Percentiles rank a stretch among this genome's conserved stretches.
phyloP scores from a whole-genome alignment of 192 early-diverging fungal species.

The Coemansia sp. region DNA sequence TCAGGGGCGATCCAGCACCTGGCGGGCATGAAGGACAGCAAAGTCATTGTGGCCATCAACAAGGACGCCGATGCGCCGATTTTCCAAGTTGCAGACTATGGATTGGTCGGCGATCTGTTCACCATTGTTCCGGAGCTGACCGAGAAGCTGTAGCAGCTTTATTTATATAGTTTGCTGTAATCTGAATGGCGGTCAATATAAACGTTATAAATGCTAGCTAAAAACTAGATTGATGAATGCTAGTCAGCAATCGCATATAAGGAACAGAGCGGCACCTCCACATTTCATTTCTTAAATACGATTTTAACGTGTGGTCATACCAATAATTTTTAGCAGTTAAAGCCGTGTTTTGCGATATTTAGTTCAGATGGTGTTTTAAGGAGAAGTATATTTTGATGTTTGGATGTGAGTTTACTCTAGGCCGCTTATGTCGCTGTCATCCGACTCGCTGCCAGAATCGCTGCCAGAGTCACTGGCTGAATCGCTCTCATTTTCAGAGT shows the following conservation, averaged over 20 bases:
- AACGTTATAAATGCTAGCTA: no score
- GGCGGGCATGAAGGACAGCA: constrained; percentile 99
- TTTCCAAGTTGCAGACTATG: constrained; percentile 97
- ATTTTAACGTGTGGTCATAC: no score
- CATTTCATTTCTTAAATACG: no score
- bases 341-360: no score
- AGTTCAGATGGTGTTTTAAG: no score
- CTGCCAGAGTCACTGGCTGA: neutral
- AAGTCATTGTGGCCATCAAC: constrained; percentile 98
- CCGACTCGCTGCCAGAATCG: neutral
- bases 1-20: constrained; percentile 97
- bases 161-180: neutral
- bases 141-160: constrained; percentile 67
- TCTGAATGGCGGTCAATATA: no score
- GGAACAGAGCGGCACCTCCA: no score
- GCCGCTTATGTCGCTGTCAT: neutral
- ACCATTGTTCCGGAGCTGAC: constrained; percentile 89
- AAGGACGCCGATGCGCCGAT: constrained; percentile 98
- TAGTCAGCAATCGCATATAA: no score
- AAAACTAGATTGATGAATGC: no score
- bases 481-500: neutral
- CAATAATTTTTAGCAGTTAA: no score
- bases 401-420: neutral
- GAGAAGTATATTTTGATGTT: no score
- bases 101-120: constrained; percentile 94